Conservation (phyloP, 495 filamentous ascomycete species). For the Penicillium arizonense region DNA sequence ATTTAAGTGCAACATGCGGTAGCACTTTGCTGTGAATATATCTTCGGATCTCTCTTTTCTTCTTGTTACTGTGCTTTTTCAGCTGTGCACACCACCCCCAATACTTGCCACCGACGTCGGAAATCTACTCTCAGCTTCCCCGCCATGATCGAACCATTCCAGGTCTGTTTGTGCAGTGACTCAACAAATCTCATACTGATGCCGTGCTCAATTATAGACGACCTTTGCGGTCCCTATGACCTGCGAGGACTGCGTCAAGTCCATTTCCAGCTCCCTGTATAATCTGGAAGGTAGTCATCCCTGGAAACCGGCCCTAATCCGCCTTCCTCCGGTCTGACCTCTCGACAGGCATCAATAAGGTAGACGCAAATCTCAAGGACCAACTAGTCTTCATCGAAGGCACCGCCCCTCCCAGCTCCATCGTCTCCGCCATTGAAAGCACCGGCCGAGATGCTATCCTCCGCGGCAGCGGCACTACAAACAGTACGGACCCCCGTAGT, state of each 20-base stretch:
- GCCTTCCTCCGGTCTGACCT: not conserved
- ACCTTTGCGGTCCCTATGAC: conserved; percentile 93
- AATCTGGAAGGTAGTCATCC: conserved; percentile 61
- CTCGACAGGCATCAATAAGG: conserved; percentile 44
- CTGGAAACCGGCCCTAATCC: not conserved
- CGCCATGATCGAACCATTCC: conserved; percentile 59
- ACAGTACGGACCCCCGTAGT: conserved; percentile 58
- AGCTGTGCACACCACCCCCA: not conserved
- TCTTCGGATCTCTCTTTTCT: not conserved
- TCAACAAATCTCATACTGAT: conserved; percentile 9
- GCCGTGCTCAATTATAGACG: conserved; percentile 52
- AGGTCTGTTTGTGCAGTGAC: conserved; percentile 37
- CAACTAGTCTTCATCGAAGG: conserved; percentile 48
- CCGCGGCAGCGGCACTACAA: conserved; percentile 78
- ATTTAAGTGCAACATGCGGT: not conserved
- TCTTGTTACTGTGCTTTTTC: not conserved
- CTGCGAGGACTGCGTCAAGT: conserved; percentile 83
- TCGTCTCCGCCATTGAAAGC: conserved; percentile 81
- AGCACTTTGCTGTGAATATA: not conserved
- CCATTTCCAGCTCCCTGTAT: conserved; percentile 72
- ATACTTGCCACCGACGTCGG: conserved; percentile 6
- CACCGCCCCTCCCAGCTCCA: conserved; percentile 78
- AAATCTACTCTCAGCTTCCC: conserved; percentile 14
- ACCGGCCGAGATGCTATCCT: conserved; percentile 94
- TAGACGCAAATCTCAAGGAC: conserved; percentile 47